These are phyloP conservation scores for Ustilago nuda DNA, from an alignment of 1,284 basidiomycete genomes.

Conservation along the genomic window DNA sequence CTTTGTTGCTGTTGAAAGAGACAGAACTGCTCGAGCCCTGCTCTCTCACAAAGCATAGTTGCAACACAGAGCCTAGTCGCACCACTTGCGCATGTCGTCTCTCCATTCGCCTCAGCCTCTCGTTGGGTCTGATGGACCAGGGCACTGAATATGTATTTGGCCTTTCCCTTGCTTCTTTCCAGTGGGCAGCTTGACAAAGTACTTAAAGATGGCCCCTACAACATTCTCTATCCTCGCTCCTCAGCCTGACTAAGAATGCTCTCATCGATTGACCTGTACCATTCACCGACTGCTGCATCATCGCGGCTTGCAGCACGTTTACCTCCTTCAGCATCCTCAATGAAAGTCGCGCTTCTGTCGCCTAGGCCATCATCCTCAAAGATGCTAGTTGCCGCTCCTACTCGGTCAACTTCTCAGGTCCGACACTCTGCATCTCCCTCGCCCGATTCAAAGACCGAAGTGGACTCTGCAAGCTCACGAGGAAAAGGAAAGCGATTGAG, in stretches of 20 bases:
- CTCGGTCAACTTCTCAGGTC: background rate
- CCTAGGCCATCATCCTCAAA: background rate
- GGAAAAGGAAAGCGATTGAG: slow-evolving; percentile 11
- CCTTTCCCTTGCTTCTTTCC: background rate
- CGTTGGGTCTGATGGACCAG: background rate
- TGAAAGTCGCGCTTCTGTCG: background rate
- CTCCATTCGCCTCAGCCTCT: background rate
- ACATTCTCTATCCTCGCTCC: background rate
- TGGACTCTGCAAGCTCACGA: background rate
- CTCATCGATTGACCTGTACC: slow-evolving; percentile 11
- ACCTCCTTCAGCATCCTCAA: background rate
- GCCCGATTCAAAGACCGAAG: background rate
- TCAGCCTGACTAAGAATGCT: slow-evolving; percentile 4
- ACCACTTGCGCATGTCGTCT: background rate
- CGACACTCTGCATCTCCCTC: background rate
- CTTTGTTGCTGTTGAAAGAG: background rate
- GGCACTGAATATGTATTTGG: background rate
- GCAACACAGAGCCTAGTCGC: background rate
- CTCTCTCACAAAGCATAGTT: background rate
- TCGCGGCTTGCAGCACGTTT: background rate
- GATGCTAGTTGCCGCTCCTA: background rate
- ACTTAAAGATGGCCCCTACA: background rate
- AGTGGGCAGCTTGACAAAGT: background rate
- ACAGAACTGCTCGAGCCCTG: too few relatives aligned
- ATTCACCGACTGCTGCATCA: slow-evolving; percentile 9